These are phyloP conservation scores for Solanum sejunctum DNA, from an alignment of 257 asterid genomes.

Conservation along the genomic window DNA sequence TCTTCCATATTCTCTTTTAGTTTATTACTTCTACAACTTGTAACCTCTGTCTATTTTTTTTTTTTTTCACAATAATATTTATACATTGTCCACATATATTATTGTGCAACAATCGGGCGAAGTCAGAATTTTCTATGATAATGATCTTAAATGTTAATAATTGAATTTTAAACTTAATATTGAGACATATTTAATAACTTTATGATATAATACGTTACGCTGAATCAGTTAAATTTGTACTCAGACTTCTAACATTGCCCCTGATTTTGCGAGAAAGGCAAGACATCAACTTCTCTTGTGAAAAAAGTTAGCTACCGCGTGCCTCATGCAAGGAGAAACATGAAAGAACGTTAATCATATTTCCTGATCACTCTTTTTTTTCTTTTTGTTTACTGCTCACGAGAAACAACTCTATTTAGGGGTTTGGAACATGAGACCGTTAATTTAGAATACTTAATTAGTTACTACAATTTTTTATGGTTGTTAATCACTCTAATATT, in stretches of 20 bases:
- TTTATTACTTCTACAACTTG: no score
- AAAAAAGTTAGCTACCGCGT: background rate
- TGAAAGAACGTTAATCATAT: background rate
- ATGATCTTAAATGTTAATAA: no score
- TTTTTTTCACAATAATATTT: background rate
- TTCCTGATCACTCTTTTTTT: no score
- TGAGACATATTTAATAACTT: no score
- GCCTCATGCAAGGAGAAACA: background rate
- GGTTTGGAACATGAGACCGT: background rate
- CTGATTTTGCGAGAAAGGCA: background rate
- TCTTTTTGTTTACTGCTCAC: background rate
- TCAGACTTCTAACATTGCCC: background rate
- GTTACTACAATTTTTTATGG: background rate
- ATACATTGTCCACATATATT: background rate
- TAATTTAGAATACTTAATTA: background rate
- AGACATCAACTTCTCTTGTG: background rate
- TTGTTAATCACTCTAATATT: background rate
- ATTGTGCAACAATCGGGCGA: no score
- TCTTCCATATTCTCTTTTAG: background rate
- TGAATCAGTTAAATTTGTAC: background rate
- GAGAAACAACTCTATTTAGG: background rate
- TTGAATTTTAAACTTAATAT: background rate
- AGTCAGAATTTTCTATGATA: no score
- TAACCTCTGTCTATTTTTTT: background rate
- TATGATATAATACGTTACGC: no score